Conservation (phyloP, 176 grass and related monocot genomes). For the Thalia dealbata region DNA sequence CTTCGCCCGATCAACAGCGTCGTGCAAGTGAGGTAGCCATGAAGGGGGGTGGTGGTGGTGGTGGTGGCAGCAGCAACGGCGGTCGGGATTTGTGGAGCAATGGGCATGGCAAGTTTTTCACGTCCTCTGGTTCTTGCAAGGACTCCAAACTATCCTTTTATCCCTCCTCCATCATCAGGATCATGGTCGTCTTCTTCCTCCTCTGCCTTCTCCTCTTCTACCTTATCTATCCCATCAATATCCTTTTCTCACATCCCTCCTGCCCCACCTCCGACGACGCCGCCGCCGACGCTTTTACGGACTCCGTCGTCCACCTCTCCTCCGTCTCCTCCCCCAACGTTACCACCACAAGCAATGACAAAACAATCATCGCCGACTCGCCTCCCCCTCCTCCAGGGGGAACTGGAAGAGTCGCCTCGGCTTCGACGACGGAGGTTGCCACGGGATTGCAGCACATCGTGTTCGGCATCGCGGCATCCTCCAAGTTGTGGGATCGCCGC, state of each 20-base stretch:
- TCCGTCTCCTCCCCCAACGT: not conserved
- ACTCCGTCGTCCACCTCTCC: not conserved
- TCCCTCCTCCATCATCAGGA: not conserved
- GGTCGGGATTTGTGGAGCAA: not conserved
- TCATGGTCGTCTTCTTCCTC: not conserved
- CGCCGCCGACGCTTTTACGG: not conserved
- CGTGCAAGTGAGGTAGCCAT: not conserved
- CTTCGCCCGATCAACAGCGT: not conserved
- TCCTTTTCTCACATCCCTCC: not conserved
- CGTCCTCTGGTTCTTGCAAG: not conserved
- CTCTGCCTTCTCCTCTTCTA: not conserved
- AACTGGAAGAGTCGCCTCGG: not conserved
- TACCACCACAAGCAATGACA: not conserved
- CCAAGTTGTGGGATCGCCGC: slow-evolving; percentile 65
- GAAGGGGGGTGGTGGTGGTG: not conserved
- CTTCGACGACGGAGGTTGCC: not conserved
- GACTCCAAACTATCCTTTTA: not conserved
- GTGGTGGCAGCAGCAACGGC: not conserved
- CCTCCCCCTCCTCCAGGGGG: not conserved
- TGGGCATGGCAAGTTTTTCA: not conserved
- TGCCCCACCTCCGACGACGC: not conserved
- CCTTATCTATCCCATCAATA: not conserved
- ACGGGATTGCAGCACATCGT: slow-evolving; percentile 87
- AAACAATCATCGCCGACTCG: not conserved
- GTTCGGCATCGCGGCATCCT: slow-evolving; percentile 91